Evolutionary conservation across 2,329 filamentous ascomycete species (phyloP).

Genomic region (Decorospora gaudefroyi): DNA sequence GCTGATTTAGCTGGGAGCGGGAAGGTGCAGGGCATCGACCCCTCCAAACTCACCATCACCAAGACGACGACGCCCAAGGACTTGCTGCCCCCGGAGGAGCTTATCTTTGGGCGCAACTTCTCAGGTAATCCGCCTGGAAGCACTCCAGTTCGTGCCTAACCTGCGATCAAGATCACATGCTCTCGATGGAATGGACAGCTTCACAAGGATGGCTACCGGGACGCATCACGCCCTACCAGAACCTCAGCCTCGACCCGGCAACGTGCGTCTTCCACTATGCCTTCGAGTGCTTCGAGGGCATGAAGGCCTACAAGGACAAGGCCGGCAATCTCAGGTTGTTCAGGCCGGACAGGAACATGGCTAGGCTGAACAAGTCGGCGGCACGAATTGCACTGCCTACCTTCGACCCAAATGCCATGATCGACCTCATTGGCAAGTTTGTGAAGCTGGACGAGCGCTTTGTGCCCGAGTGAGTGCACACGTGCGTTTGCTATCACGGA

Average conservation of each 20-base stretch:
- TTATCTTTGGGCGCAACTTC: constrained; percentile 89
- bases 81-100: constrained; percentile 73
- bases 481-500: background rate
- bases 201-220: constrained; percentile 80
- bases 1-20: constrained; percentile 54
- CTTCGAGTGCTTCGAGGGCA: constrained; percentile 97
- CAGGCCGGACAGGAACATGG: constrained; percentile 96
- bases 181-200: constrained; percentile 90
- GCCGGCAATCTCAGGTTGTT: constrained; percentile 81
- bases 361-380: constrained; percentile 85
- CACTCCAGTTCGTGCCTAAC: constrained; percentile 20
- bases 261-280: constrained; percentile 99
- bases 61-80: constrained; percentile 76
- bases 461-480: constrained; percentile 72
- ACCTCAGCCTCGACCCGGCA: constrained; percentile 92
- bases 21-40: constrained; percentile 71
- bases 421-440: constrained; percentile 79
- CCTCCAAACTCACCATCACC: constrained; percentile 73
- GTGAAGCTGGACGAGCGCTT: constrained; percentile 83
- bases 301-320: constrained; percentile 97
- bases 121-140: constrained; percentile 64
- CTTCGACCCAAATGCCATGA: constrained; percentile 74
- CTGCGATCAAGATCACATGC: constrained; percentile 82
- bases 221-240: constrained; percentile 90
- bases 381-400: constrained; percentile 91